Evolutionary conservation across 1,139 yeast species (phyloP).

Genomic region (Komagataea norvegica): DNA sequence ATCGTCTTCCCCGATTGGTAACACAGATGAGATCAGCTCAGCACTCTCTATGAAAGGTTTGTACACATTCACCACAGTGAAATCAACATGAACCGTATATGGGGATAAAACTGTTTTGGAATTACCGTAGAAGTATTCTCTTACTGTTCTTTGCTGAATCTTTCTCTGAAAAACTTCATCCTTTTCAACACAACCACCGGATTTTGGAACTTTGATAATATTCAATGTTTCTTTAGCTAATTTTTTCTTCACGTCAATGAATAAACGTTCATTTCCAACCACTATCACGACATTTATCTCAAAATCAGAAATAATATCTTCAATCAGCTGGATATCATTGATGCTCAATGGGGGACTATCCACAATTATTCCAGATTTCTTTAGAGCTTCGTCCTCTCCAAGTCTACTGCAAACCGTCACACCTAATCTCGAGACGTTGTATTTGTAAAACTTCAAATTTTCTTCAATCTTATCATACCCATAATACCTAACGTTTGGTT

Average conservation of each 20-base stretch:
- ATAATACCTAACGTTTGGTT: slow-evolving; percentile 76
- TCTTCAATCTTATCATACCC: slow-evolving; percentile 63
- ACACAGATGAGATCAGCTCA: slow-evolving; percentile 31
- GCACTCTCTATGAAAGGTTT: slow-evolving; percentile 33
- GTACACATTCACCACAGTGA: slow-evolving; percentile 45
- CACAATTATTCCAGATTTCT: slow-evolving; percentile 63
- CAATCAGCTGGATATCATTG: slow-evolving; percentile 37
- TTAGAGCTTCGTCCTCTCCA: slow-evolving; percentile 48
- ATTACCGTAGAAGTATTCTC: slow-evolving; percentile 87
- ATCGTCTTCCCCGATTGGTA: slow-evolving; percentile 38
- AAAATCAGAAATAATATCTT: slow-evolving; percentile 58
- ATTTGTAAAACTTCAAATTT: slow-evolving; percentile 58
- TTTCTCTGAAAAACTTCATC: slow-evolving; percentile 69
- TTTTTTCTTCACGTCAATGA: slow-evolving; percentile 58
- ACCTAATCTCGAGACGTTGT: slow-evolving; percentile 53
- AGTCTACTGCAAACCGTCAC: slow-evolving; percentile 53
- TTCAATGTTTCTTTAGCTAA: slow-evolving; percentile 34
- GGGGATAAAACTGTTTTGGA: slow-evolving; percentile 70
- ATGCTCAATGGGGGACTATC: slow-evolving; percentile 68
- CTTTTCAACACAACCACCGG: slow-evolving; percentile 72
- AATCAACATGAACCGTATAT: slow-evolving; percentile 53
- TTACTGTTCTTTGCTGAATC: slow-evolving; percentile 68
- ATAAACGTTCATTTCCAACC: slow-evolving; percentile 60
- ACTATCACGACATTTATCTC: slow-evolving; percentile 54
- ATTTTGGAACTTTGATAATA: slow-evolving; percentile 59